Evolutionary conservation across 352 stramenopile species (phyloP).

Genomic region (Blastocystis sp.): DNA sequence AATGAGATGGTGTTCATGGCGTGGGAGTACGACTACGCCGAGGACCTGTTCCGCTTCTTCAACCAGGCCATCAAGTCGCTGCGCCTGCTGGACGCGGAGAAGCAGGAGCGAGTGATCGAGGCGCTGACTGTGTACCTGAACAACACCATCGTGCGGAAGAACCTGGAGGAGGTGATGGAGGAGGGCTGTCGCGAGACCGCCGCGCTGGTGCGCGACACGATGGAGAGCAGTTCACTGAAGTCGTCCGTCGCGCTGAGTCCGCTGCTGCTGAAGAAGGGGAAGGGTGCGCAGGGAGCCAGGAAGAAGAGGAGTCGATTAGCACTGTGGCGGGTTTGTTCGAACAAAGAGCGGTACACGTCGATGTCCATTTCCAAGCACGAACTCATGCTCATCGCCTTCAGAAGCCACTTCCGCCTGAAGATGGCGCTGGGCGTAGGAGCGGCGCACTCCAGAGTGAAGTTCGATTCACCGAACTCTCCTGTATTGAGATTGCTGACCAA

Average conservation of each 20-base stretch:
- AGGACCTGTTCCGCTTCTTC: conserved; percentile 62
- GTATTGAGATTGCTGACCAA: conserved; percentile 23
- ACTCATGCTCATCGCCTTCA: conserved; percentile 61
- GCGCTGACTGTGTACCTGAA: conserved; percentile 34
- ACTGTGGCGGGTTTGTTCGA: conserved; percentile 25
- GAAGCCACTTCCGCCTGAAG: conserved; percentile 22
- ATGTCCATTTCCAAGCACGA: conserved; percentile 62
- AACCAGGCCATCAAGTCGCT: conserved; percentile 41
- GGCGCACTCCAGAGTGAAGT: neutral
- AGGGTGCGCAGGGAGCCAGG: neutral
- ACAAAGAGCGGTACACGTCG: conserved; percentile 14
- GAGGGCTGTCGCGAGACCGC: conserved; percentile 23
- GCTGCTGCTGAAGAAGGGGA: conserved; percentile 4
- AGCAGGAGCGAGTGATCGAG: conserved; percentile 17
- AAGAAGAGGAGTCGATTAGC: conserved; percentile 59
- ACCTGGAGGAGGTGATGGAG: conserved; percentile 49
- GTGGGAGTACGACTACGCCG: conserved; percentile 39
- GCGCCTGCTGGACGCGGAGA: neutral
- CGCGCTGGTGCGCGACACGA: neutral
- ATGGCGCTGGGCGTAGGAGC: conserved; percentile 27
- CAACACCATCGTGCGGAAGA: neutral
- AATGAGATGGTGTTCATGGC: conserved; percentile 50
- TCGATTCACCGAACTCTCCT: conserved; percentile 2
- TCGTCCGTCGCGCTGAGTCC: neutral
- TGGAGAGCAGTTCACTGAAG: conserved; percentile 6